These are phyloP conservation scores for Tardiomyces depauwii DNA, from an alignment of 1,139 yeast species.

Conservation along the genomic window DNA sequence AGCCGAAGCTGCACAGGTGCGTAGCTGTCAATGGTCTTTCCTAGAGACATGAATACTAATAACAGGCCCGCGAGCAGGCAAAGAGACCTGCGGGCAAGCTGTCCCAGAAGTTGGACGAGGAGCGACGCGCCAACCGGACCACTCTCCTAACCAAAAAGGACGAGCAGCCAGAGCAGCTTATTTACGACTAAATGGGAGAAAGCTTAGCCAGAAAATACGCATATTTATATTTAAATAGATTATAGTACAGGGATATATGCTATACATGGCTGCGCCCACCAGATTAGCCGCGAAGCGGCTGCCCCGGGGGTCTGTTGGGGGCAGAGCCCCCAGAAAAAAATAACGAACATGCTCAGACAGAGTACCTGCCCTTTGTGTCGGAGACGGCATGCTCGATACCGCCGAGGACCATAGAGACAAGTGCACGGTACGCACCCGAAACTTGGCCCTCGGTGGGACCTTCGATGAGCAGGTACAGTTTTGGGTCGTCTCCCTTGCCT, in stretches of 20 bases:
- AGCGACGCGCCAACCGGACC: slow-evolving; percentile 1
- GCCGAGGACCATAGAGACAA: slow-evolving; percentile 49
- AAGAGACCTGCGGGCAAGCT: slow-evolving; percentile 3
- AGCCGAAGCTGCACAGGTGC: slow-evolving; percentile 16
- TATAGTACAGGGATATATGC: no score
- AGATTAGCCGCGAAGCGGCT: no score
- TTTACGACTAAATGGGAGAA: slow-evolving; percentile 17
- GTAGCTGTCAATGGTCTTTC: no score
- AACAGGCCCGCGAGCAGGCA: slow-evolving; percentile 7
- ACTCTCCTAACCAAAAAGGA: slow-evolving; percentile 9
- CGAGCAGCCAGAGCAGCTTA: slow-evolving; percentile 9
- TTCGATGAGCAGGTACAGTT: slow-evolving; percentile 69
- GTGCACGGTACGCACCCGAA: slow-evolving; percentile 45
- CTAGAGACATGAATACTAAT: slow-evolving; percentile 2
- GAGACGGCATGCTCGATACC: slow-evolving; percentile 30
- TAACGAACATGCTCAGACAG: slow-evolving; percentile 1
- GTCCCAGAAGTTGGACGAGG: slow-evolving; percentile 2
- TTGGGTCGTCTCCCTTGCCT: slow-evolving; percentile 50
- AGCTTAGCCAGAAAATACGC: not conserved
- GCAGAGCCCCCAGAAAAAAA: slow-evolving; percentile 1
- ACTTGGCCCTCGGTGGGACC: slow-evolving; percentile 60
- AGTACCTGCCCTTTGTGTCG: not conserved
- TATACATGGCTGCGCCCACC: no score
- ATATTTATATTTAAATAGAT: not conserved
- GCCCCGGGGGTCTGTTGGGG: no score